A percentile compares a stretch with the other conserved stretches of the same genome.
These are phyloP conservation scores for Cymbopogon flexuosus DNA, from an alignment of 202 grass and related monocot species.

Conservation along the genomic window DNA sequence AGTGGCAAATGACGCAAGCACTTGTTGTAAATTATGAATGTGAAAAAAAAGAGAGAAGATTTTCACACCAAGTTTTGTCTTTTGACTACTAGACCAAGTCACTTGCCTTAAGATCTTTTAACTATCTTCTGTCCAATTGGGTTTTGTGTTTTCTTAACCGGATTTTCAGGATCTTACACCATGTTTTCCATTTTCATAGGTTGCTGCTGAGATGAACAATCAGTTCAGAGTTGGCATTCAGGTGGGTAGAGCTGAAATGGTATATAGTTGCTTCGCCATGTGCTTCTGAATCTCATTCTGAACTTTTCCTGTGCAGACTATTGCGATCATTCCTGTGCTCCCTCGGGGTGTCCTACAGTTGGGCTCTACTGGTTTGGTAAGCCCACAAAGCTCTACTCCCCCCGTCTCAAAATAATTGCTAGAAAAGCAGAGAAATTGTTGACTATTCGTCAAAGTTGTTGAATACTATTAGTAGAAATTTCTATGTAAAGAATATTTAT, in stretches of 20 bases:
- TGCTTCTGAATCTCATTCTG: conserved; percentile 29
- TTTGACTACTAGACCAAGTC: not conserved
- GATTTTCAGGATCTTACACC: conserved; percentile 15
- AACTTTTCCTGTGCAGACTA: conserved; percentile 57
- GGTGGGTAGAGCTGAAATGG: conserved; percentile 49
- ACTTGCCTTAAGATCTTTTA: not conserved
- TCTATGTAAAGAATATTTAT: conserved; percentile 9
- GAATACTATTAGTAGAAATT: not conserved
- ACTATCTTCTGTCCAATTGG: not conserved
- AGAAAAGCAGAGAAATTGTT: conserved; percentile 13
- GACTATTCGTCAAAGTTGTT: not conserved
- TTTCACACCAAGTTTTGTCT: not conserved
- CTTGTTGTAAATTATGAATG: not conserved
- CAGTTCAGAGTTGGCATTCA: conserved; percentile 74
- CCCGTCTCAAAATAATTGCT: not conserved
- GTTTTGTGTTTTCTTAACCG: not conserved
- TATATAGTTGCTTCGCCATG: not conserved
- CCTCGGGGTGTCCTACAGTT: conserved; percentile 82
- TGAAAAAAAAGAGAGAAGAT: not conserved
- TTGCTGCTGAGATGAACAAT: conserved; percentile 62
- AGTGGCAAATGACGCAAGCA: conserved; percentile 14
- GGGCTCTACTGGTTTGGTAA: conserved; percentile 75
- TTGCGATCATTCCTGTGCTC: conserved; percentile 82
- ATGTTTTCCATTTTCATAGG: conserved; percentile 44
- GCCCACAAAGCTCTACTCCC: conserved; percentile 4